Evolutionary conservation across 768 basidiomycete species (phyloP), one percentile per base, ranked within the genome.

Genomic region (Pulveroboletus sp.): DNA sequence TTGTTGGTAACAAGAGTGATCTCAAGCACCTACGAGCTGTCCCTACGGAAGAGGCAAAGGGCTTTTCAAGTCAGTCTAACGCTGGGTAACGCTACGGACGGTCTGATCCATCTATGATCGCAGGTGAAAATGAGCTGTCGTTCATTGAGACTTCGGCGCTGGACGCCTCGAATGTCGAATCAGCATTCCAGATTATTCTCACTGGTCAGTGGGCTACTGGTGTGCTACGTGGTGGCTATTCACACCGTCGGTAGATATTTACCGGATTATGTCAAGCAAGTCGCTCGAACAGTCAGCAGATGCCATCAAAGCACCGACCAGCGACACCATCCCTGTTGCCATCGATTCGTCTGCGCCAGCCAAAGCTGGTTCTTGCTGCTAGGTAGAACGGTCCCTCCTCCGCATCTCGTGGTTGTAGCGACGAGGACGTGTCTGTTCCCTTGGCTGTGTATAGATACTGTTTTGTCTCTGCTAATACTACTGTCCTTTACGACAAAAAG

Each of bases 111-210:
- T 28, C 43, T 49, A 30, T 17, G 38, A 41, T 39, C 45, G 21
- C 61, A 92, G 92, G 88, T 60, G 93, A 95, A 73, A 93, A 94
- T 63, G 84, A 84, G 18, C 71, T 97, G 59, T 90, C 87, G 48
- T 95, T 95, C 78, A 95, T 99, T 58, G 95, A 99, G 78, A 99
- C 95, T 53, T 99, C 95, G 64, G 95, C 95, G 74, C 84, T 98
- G 81, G 96, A 99, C 83, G 92, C 95, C 61, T 94, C 93, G 44
- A 96, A 97, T 73, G 94, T 99, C 71, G 95, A 98, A 73, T 73
- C 81, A 50, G 96, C 95, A 44, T 99, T 99, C 84, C 93, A 98
- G 70, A 93, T 83, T 50, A 97, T 97, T 65, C 78, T 99, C 54
- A 84, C 88, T 39, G 93, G 93, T 92, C 43, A 45, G 82, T 73